Evolutionary conservation across 345 rosid species (phyloP).

Genomic region (Populus pruinosa): DNA sequence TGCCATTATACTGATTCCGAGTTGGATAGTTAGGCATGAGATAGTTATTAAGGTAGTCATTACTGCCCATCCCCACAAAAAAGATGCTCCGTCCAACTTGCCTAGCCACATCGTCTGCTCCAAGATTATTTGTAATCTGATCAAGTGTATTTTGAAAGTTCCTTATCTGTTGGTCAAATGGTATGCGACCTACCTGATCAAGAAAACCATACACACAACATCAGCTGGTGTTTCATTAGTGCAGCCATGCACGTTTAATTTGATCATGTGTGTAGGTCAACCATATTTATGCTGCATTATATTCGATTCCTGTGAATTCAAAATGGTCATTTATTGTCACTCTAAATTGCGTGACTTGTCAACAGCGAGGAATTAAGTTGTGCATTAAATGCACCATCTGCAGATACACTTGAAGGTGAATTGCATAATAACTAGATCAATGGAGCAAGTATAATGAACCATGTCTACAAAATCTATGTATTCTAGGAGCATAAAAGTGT

Average conservation of each 20-base stretch:
- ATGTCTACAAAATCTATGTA: background rate
- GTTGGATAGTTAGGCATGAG: conserved; percentile 94
- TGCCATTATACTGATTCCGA: conserved; percentile 57
- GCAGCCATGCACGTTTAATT: background rate
- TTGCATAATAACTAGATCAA: background rate
- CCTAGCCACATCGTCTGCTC: conserved; percentile 47
- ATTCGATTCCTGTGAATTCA: background rate
- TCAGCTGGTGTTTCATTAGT: background rate
- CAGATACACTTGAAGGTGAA: background rate
- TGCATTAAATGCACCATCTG: background rate
- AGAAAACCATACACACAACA: background rate
- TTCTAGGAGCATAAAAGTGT: background rate
- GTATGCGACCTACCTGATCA: conserved; percentile 80
- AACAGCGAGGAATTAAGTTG: background rate
- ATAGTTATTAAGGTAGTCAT: conserved; percentile 91
- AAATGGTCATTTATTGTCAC: background rate
- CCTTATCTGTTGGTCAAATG: conserved; percentile 72
- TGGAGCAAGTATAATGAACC: background rate
- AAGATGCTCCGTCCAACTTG: conserved; percentile 59
- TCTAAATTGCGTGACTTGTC: background rate
- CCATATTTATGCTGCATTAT: background rate
- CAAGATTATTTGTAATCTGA: conserved; percentile 58
- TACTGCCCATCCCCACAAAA: conserved; percentile 96
- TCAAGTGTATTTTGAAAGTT: conserved; percentile 75
- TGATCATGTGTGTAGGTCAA: background rate